Evolutionary conservation across 176 grass and related monocot genomes (phyloP), one percentile per base, ranked within the genome.

Genomic region (Urochloa ruziziensis): DNA sequence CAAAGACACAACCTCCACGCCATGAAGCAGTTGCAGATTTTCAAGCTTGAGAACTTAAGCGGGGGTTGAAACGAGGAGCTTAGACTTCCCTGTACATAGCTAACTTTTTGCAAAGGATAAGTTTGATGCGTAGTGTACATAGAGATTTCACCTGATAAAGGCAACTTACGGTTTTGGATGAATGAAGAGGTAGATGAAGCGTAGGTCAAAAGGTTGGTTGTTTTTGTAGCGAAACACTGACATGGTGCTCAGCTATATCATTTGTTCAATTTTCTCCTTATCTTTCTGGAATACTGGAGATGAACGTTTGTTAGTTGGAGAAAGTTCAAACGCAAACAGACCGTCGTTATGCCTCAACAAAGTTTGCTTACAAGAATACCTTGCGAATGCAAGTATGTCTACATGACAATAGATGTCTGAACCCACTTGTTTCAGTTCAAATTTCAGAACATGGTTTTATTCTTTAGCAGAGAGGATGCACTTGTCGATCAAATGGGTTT

Each of bases 11-110:
- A 76, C 68, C 70, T 53, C 53, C 36, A 17, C 49, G 4, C 12
- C 56, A 64, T 88, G 86, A 94, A 40, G 75, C 77, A 49, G 33
- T 36, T 52, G 42, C 62, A 89, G 4, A 29, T 7, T 24, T 75
- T 19, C 12, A 18, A n/a, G 48, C n/a, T 82, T 73, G 43, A 10
- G 67, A 53, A 54, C 77, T 12, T 43, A 70, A 78, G 57, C 21
- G 33, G 23, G 35, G 58, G 62, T 0, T n/a, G n/a, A 28, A 25
- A 70, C 7, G 14, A 46, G 67, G 36, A 54, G 67, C n/a, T 10
- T 54, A 78, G 49, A 47, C 63, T 69, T 15, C 64, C 64, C 29
- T 84, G 82, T 81, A 89, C 16, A 89, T 85, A 76, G 77, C 17
- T 62, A 1, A 9, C 19, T 51, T n/a, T 10, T 44, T 36, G n/a